A percentile compares a stretch with the other conserved stretches of the same genome.
phyloP scores from a whole-genome alignment of 208 protist genomes.

The Acanthamoeba sp. region DNA sequence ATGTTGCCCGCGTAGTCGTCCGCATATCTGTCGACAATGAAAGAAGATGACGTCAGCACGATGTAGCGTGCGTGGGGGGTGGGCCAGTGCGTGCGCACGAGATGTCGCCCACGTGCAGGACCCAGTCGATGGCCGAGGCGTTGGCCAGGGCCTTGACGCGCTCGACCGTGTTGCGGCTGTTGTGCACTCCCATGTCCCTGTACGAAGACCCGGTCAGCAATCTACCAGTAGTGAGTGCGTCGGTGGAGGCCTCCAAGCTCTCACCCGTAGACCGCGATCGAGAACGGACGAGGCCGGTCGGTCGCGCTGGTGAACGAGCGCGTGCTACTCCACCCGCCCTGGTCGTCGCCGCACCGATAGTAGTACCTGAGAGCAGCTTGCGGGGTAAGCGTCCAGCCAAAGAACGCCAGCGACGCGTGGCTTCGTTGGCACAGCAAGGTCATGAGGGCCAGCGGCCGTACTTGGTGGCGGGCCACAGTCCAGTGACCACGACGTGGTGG shows the following conservation, averaged over 20 bases:
- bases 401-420: not conserved
- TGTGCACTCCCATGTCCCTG: constrained; percentile 48
- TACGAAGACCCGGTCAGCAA: not conserved
- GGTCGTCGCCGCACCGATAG: constrained; percentile 44
- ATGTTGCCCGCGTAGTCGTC: constrained; percentile 41
- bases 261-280: constrained; percentile 26
- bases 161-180: not conserved
- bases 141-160: not conserved
- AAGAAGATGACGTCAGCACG: no score
- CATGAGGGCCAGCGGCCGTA: not conserved
- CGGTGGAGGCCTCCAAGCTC: not conserved
- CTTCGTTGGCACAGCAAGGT: not conserved
- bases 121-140: constrained; percentile 25
- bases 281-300: not conserved
- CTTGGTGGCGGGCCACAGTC: constrained; percentile 17
- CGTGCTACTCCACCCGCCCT: constrained; percentile 12
- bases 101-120: constrained; percentile 70
- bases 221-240: no score
- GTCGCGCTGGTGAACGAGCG: constrained; percentile 2
- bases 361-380: not conserved
- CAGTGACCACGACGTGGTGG: constrained; percentile 40
- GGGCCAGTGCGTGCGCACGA: not conserved
- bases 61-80: not conserved
- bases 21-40: constrained; percentile 53
- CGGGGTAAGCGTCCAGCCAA: no score